These are phyloP conservation scores for Vaccinium vitisidaea DNA, from an alignment of 148 eudicot species.

Conservation along the genomic window DNA sequence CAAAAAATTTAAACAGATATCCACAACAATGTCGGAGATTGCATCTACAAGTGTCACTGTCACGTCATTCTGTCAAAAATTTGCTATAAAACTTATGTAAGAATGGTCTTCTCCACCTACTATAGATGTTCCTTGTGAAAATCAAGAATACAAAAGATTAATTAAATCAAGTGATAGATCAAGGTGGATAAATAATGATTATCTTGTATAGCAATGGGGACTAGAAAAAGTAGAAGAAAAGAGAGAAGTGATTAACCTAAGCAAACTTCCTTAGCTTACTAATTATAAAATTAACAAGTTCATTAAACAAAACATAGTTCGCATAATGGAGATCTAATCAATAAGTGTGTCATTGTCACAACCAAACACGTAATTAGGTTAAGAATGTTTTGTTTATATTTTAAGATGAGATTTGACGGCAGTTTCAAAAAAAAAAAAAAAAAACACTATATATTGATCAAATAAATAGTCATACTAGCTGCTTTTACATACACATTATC, in stretches of 20 bases:
- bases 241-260: neutral
- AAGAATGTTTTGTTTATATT: neutral
- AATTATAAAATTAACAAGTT: neutral
- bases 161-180: conserved; percentile 1
- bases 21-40: neutral
- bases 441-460: too few relatives aligned
- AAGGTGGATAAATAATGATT: neutral
- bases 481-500: too few relatives aligned
- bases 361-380: conserved; percentile 5
- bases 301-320: neutral
- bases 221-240: neutral
- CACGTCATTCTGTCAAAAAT: neutral
- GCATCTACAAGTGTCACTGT: neutral
- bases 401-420: conserved; percentile 1
- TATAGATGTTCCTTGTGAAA: neutral
- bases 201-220: neutral
- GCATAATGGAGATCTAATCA: conserved; percentile 14
- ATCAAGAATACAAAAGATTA: neutral
- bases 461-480: too few relatives aligned
- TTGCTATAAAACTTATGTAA: neutral
- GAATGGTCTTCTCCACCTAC: neutral
- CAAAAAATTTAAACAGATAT: neutral
- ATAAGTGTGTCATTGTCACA: conserved; percentile 11
- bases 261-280: neutral
- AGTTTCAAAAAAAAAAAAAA: neutral